A percentile compares a stretch with the other conserved stretches of the same genome.
Conservation (phyloP, 169 alveolate species). For the Eimeria sp. region DNA sequence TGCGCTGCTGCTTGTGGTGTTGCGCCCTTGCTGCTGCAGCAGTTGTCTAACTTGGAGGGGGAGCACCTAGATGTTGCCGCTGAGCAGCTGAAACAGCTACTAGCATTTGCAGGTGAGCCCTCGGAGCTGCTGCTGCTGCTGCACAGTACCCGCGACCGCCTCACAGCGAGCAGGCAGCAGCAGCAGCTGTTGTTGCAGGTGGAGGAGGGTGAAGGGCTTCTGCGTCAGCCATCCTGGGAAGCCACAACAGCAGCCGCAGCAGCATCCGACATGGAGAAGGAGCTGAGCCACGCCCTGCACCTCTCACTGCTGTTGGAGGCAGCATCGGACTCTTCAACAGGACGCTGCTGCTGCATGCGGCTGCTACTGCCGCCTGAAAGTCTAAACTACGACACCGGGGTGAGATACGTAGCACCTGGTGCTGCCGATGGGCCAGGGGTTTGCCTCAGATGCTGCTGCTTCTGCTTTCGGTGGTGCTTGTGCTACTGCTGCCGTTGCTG, state of each 20-base stretch:
- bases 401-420: background rate
- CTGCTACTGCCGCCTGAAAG: constrained; percentile 35
- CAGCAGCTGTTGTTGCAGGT: constrained; percentile 26
- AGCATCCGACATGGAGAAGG: constrained; percentile 17
- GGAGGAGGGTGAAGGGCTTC: constrained; percentile 21
- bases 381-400: constrained; percentile 30
- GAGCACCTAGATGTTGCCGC: constrained; percentile 37
- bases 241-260: background rate
- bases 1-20: background rate
- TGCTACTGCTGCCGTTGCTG: background rate
- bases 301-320: constrained; percentile 51
- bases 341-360: constrained; percentile 59
- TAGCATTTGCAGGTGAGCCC: constrained; percentile 35
- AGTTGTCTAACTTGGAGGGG: constrained; percentile 11
- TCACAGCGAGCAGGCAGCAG: constrained; percentile 9
- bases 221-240: constrained; percentile 1
- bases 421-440: background rate
- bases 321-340: constrained; percentile 26
- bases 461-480: background rate
- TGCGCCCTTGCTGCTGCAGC: background rate
- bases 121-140: constrained; percentile 53
- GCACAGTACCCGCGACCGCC: constrained; percentile 31
- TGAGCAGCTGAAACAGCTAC: constrained; percentile 57
- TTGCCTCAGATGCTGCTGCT: background rate
- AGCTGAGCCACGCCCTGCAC: constrained; percentile 50